Evolutionary conservation across 331 rosid genomes (phyloP).

Genomic region (Phaseolus coccineus): DNA sequence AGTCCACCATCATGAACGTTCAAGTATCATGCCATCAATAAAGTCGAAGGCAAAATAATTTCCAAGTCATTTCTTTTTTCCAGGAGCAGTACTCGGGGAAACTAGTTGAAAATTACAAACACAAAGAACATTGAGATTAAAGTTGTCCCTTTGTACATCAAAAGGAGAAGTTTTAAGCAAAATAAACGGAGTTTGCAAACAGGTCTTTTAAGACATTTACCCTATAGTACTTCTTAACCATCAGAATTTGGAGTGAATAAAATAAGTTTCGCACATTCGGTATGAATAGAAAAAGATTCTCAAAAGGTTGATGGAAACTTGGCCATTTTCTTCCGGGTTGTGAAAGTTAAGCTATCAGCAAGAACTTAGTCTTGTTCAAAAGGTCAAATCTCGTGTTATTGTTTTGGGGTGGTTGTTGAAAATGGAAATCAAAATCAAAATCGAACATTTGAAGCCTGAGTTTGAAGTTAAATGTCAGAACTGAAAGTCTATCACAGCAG

Average conservation of each 20-base stretch:
- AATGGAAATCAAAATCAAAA: neutral
- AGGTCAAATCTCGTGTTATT: constrained; percentile 7
- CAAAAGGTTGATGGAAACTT: neutral
- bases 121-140: neutral
- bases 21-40: constrained; percentile 27
- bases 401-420: neutral
- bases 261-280: neutral
- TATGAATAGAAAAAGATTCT: neutral
- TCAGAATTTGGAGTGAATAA: neutral
- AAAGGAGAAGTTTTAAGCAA: neutral
- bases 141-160: neutral
- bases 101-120: neutral
- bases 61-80: constrained; percentile 13
- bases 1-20: constrained; percentile 35
- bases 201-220: too few species aligned
- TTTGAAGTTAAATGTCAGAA: constrained; percentile 9
- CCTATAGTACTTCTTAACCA: neutral
- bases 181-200: neutral
- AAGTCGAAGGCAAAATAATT: constrained; percentile 39
- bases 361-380: constrained; percentile 21
- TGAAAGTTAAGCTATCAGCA: constrained; percentile 10
- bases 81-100: neutral
- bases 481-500: neutral
- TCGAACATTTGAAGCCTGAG: constrained; percentile 10
- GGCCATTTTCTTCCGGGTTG: neutral